These are phyloP conservation scores for Endotrypanum monterogeii DNA, from an alignment of 208 protist genomes.

Conservation along the genomic window DNA sequence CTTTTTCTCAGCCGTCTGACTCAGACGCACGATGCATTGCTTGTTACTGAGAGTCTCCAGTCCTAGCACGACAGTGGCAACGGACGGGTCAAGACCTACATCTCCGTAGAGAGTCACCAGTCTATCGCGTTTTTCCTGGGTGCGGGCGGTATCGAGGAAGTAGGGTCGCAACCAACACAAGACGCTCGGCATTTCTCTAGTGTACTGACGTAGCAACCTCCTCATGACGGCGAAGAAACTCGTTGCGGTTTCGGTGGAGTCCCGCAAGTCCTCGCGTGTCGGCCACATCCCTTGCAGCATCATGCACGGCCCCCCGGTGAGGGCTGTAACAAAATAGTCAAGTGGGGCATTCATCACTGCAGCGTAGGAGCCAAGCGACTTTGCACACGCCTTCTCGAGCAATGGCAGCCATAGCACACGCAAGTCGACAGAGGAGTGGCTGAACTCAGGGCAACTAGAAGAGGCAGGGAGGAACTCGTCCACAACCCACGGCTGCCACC, in stretches of 20 bases:
- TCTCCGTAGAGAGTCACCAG: conserved; percentile 38
- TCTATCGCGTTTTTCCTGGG: conserved; percentile 27
- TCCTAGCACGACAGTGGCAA: conserved; percentile 33
- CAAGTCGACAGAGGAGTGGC: conserved; percentile 33
- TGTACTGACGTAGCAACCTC: conserved; percentile 5
- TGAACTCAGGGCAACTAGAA: conserved; percentile 35
- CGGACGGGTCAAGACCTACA: conserved; percentile 36
- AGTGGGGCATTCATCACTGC: conserved; percentile 41
- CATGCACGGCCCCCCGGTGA: conserved; percentile 46
- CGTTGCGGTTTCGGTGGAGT: conserved; percentile 11
- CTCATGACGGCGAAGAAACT: conserved; percentile 16
- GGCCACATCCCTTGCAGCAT: conserved; percentile 48
- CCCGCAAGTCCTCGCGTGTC: conserved; percentile 13
- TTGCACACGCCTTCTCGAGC: conserved; percentile 85
- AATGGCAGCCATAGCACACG: conserved; percentile 65
- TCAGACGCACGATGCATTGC: conserved; percentile 28
- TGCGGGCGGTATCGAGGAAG: conserved; percentile 40
- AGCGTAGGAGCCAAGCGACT: conserved; percentile 67
- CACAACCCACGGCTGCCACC: conserved; percentile 49
- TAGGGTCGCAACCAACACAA: conserved; percentile 33
- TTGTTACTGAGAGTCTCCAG: conserved; percentile 30
- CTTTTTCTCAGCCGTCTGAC: conserved; percentile 20
- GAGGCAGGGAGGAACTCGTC: conserved; percentile 53
- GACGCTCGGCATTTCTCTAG: not conserved
- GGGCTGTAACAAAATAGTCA: conserved; percentile 38